Percentiles rank a stretch among this genome's conserved stretches.
Evolutionary conservation across 164 flowering plant species (phyloP).

Genomic region (Houttuynia cordata): DNA sequence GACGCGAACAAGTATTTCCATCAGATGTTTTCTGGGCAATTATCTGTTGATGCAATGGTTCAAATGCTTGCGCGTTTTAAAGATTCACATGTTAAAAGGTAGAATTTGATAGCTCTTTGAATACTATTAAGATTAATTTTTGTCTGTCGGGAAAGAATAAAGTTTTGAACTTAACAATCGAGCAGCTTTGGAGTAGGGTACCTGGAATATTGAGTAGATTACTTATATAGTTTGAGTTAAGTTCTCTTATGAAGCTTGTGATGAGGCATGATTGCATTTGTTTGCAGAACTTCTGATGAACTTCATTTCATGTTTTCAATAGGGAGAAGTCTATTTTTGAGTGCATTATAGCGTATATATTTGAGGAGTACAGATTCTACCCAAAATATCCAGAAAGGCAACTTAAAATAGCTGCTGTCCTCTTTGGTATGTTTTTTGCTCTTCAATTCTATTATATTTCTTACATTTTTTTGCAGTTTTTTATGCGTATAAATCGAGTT

Average conservation of each 20-base stretch:
- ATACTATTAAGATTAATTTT: too few relatives aligned
- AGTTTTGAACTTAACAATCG: too few relatives aligned
- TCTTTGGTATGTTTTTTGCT: slow-evolving; percentile 48
- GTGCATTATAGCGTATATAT: slow-evolving; percentile 79
- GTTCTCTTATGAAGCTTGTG: too few relatives aligned
- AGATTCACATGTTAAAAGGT: slow-evolving; percentile 82
- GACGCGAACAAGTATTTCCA: slow-evolving; percentile 86
- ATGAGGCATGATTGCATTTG: too few relatives aligned
- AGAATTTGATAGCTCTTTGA: background rate
- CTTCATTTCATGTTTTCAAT: slow-evolving; percentile 7
- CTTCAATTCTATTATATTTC: background rate
- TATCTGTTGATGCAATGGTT: slow-evolving; percentile 67
- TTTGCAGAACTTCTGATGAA: background rate
- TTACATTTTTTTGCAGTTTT: background rate
- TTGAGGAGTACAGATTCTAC: slow-evolving; percentile 88
- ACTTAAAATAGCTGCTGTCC: slow-evolving; percentile 78
- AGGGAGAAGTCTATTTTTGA: slow-evolving; percentile 79
- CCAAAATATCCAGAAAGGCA: slow-evolving; percentile 90
- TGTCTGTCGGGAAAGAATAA: too few relatives aligned
- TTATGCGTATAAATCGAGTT: background rate
- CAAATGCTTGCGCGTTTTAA: slow-evolving; percentile 80
- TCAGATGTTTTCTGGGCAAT: slow-evolving; percentile 67
- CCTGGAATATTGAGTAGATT: too few relatives aligned
- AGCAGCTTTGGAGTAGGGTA: too few relatives aligned
- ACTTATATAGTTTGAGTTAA: too few relatives aligned